Conservation (phyloP, 352 stramenopile species). For the Pythium catenulatum region DNA sequence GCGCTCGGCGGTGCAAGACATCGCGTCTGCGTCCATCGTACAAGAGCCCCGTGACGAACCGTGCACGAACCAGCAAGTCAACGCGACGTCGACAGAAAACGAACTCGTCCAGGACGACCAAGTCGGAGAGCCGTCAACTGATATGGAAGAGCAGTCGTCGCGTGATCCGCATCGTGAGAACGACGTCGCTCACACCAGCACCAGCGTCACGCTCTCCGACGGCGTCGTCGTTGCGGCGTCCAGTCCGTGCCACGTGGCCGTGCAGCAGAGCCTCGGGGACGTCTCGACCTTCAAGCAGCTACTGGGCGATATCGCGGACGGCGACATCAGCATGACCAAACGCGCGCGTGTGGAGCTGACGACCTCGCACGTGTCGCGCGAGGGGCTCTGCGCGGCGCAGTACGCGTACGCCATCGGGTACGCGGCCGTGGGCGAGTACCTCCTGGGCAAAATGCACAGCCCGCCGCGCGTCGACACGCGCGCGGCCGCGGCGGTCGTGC, state of each 20-base stretch:
- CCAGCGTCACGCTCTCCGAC: too few relatives aligned
- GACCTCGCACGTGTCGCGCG: neutral
- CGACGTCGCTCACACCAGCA: too few relatives aligned
- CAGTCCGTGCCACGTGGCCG: constrained; percentile 41
- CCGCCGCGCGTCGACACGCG: neutral
- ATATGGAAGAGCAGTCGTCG: too few relatives aligned
- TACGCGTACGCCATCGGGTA: constrained; percentile 32
- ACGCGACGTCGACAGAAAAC: too few relatives aligned
- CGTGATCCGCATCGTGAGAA: too few relatives aligned
- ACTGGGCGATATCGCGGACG: neutral
- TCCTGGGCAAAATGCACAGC: neutral
- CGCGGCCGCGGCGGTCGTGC: neutral
- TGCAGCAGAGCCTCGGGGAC: constrained; percentile 23
- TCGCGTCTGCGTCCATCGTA: too few relatives aligned
- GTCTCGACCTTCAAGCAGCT: constrained; percentile 10
- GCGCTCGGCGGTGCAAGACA: too few relatives aligned
- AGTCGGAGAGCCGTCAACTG: too few relatives aligned
- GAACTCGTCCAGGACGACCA: too few relatives aligned
- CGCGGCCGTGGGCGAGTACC: neutral
- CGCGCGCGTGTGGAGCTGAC: neutral
- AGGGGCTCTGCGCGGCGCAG: constrained; percentile 5
- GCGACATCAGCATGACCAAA: neutral
- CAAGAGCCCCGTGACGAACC: too few relatives aligned
- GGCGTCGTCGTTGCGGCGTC: too few relatives aligned
- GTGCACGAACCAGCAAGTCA: too few relatives aligned